Evolutionary conservation across 2,329 filamentous ascomycete species (phyloP).

Genomic region (Apiospora phragmitis): DNA sequence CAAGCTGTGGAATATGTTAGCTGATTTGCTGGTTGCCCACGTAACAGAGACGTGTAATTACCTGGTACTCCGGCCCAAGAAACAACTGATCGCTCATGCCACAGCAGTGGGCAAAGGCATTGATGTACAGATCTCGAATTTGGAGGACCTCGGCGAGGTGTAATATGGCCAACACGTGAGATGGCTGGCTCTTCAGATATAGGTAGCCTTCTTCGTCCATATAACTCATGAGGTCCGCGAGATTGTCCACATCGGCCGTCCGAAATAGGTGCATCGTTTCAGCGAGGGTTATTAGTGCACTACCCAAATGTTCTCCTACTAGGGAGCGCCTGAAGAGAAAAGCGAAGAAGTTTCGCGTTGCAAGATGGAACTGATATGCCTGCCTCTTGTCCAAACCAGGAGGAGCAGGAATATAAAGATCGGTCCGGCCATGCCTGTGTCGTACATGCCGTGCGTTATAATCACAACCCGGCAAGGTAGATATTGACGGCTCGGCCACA

Average conservation of each 20-base stretch:
- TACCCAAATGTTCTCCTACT: slow-evolving; percentile 67
- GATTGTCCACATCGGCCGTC: slow-evolving; percentile 52
- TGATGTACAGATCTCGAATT: slow-evolving; percentile 65
- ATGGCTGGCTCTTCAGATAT: slow-evolving; percentile 63
- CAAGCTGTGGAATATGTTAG: slow-evolving; percentile 35
- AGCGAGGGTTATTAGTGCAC: slow-evolving; percentile 63
- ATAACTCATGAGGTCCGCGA: slow-evolving; percentile 63
- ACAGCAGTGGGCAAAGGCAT: slow-evolving; percentile 76
- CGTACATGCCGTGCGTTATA: neutral
- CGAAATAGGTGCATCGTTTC: slow-evolving; percentile 66
- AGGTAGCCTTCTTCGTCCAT: slow-evolving; percentile 70
- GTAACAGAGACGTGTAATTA: slow-evolving; percentile 36
- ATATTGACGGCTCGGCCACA: slow-evolving; percentile 18
- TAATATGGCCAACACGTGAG: slow-evolving; percentile 68
- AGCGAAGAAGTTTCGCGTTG: slow-evolving; percentile 75
- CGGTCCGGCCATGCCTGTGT: slow-evolving; percentile 47
- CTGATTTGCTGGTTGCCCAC: slow-evolving; percentile 24
- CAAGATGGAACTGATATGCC: slow-evolving; percentile 63
- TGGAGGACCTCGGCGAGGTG: slow-evolving; percentile 68
- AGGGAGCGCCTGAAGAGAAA: slow-evolving; percentile 66
- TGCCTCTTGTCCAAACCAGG: slow-evolving; percentile 51
- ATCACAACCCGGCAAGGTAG: neutral
- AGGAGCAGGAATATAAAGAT: slow-evolving; percentile 72
- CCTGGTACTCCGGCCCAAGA: slow-evolving; percentile 59
- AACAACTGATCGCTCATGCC: slow-evolving; percentile 70